Evolutionary conservation across 208 protist genomes (phyloP).

Genomic region (Trypanosoma theileri): DNA sequence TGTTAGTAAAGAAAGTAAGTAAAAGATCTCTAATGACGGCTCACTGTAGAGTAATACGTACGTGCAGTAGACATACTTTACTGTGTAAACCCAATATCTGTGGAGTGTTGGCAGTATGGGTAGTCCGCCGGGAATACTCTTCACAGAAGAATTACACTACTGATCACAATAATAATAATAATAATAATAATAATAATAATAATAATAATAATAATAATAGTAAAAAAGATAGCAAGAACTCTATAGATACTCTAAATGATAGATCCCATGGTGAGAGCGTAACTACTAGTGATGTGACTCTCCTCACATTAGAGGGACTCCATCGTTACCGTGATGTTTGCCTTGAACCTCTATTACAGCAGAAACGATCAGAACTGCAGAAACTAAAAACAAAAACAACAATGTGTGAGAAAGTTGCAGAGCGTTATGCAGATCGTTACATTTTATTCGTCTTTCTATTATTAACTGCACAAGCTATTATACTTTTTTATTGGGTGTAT

Average conservation of each 20-base stretch:
- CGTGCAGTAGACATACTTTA: neutral
- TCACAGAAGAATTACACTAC: neutral
- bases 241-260: neutral
- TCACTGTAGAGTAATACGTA: neutral
- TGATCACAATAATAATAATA: neutral
- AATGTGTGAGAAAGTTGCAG: slow-evolving; percentile 36
- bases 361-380: slow-evolving; percentile 33
- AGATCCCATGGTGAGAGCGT: neutral
- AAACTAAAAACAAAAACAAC: slow-evolving; percentile 32
- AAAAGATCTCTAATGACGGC: neutral
- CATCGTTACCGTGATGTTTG: slow-evolving; percentile 34
- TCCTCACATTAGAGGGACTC: slow-evolving; percentile 26
- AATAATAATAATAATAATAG: neutral
- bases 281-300: neutral
- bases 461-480: slow-evolving; percentile 40
- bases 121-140: neutral
- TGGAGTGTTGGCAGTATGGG: neutral
- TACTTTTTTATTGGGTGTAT: slow-evolving; percentile 84
- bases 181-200: neutral
- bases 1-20: too few relatives aligned
- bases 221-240: neutral
- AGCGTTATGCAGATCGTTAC: slow-evolving; percentile 27
- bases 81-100: neutral
- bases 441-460: slow-evolving; percentile 39
- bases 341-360: slow-evolving; percentile 30